phyloP scores from a whole-genome alignment of 73 alveolate genomes.

The Blepharisma japonicum region DNA sequence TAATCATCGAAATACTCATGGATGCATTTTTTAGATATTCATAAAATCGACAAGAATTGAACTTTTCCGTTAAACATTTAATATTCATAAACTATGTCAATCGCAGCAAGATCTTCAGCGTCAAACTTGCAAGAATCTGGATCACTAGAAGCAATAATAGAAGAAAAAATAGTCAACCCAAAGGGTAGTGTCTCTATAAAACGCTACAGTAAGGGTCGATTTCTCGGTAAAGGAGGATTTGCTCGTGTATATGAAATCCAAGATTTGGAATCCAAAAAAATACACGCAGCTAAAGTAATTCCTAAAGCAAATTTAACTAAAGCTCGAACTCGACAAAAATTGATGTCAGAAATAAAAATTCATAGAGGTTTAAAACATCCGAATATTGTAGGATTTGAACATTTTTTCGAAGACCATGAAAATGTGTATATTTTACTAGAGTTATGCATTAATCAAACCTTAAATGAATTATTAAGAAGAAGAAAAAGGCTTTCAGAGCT shows the following conservation, averaged over 20 bases:
- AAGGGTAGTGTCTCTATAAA: constrained; percentile 26
- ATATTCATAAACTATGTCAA: too few species aligned
- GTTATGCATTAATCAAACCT: constrained; percentile 72
- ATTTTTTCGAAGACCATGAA: constrained; percentile 74
- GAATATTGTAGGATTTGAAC: constrained; percentile 74
- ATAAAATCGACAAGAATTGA: too few species aligned
- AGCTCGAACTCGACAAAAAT: constrained; percentile 61
- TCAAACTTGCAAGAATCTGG: too few species aligned
- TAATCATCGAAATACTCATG: too few species aligned
- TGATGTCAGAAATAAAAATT: constrained; percentile 64
- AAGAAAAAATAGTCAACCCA: too few species aligned
- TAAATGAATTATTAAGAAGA: constrained; percentile 67
- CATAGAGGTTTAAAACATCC: constrained; percentile 72
- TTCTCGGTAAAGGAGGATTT: constrained; percentile 80
- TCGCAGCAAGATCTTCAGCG: too few species aligned
- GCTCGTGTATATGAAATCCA: constrained; percentile 74
- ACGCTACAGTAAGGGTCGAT: constrained; percentile 56
- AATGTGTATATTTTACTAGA: constrained; percentile 70
- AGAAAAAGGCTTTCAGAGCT: constrained; percentile 74
- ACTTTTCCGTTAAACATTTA: too few species aligned
- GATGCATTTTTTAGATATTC: too few species aligned
- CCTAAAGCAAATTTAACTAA: constrained; percentile 63
- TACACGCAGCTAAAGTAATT: constrained; percentile 70
- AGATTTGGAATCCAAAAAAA: constrained; percentile 48
- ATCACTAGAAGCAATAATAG: too few species aligned